A percentile compares a stretch with the other conserved stretches of the same genome.
Evolutionary conservation across 2,329 filamentous ascomycete genomes (phyloP).

Genomic region (Botrytis cinerea): DNA sequence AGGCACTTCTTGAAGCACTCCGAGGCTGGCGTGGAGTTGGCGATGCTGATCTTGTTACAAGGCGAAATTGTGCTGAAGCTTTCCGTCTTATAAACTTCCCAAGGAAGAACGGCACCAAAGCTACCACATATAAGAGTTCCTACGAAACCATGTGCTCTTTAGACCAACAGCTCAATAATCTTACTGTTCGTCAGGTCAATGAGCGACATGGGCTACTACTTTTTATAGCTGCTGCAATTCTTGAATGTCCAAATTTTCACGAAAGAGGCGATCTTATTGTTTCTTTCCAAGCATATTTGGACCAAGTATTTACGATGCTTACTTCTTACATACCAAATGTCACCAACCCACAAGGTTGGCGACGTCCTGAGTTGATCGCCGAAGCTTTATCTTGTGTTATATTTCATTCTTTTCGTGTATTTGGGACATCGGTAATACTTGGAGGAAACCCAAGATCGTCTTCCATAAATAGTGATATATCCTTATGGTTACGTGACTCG

Average conservation of each 20-base stretch:
- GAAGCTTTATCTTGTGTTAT: constrained; percentile 8
- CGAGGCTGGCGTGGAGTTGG: constrained; percentile 87
- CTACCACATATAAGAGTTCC: not conserved
- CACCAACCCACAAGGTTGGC: not conserved
- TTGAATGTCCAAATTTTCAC: not conserved
- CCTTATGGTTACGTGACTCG: not conserved
- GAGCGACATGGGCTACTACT: constrained; percentile 69
- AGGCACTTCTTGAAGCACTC: constrained; percentile 68
- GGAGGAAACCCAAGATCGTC: not conserved
- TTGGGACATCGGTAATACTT: not conserved
- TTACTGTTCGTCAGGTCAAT: constrained; percentile 59
- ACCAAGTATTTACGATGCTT: not conserved
- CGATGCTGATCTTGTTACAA: constrained; percentile 72
- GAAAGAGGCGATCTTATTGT: not conserved
- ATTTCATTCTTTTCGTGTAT: constrained; percentile 12
- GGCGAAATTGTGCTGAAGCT: constrained; percentile 69
- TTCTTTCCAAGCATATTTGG: not conserved
- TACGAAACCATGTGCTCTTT: constrained; percentile 21
- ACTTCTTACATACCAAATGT: constrained; percentile 6
- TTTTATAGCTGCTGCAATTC: constrained; percentile 51
- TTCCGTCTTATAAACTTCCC: constrained; percentile 45
- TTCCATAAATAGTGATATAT: not conserved
- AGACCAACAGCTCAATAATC: constrained; percentile 21
- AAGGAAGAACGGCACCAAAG: not conserved
- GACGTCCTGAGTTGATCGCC: constrained; percentile 41